Evolutionary conservation across 2,329 filamentous ascomycete species (phyloP).

Genomic region (Cordyceps cicadae): DNA sequence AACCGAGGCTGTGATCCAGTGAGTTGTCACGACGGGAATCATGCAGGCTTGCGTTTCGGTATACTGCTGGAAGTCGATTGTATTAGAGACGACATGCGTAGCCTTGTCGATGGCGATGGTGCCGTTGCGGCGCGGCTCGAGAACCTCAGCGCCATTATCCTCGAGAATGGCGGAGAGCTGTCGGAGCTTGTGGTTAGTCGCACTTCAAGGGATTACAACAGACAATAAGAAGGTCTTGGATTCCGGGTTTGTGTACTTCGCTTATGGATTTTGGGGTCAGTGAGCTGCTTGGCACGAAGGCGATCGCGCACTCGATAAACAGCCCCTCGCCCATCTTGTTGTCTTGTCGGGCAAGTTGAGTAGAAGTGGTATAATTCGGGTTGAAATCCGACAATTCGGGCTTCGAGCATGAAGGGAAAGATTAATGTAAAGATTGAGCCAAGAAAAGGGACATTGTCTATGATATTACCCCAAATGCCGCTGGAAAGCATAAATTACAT

Average conservation of each 20-base stretch:
- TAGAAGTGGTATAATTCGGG: not conserved
- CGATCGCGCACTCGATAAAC: constrained; percentile 36
- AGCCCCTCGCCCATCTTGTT: constrained; percentile 25
- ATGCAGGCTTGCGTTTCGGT: constrained; percentile 63
- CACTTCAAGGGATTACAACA: not conserved
- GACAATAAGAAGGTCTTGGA: not conserved
- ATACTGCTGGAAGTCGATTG: constrained; percentile 88
- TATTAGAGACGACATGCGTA: constrained; percentile 57
- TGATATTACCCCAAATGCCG: not conserved
- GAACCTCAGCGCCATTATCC: constrained; percentile 43
- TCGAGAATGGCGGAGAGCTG: constrained; percentile 33
- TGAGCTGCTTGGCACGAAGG: constrained; percentile 36
- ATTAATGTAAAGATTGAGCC: not conserved
- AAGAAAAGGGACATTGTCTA: not conserved
- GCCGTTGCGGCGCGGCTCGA: constrained; percentile 40
- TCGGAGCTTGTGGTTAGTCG: not conserved
- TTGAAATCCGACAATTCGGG: not conserved
- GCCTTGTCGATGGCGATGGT: constrained; percentile 38
- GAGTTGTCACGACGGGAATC: constrained; percentile 73
- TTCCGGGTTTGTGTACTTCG: constrained; percentile 24
- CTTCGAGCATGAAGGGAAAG: not conserved
- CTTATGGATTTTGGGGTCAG: constrained; percentile 33
- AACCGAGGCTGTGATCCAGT: constrained; percentile 70
- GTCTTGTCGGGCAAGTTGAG: not conserved
- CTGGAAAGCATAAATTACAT: not conserved